Conservation (phyloP, 2,329 filamentous ascomycete species). For the Exophiala alcalophila region DNA sequence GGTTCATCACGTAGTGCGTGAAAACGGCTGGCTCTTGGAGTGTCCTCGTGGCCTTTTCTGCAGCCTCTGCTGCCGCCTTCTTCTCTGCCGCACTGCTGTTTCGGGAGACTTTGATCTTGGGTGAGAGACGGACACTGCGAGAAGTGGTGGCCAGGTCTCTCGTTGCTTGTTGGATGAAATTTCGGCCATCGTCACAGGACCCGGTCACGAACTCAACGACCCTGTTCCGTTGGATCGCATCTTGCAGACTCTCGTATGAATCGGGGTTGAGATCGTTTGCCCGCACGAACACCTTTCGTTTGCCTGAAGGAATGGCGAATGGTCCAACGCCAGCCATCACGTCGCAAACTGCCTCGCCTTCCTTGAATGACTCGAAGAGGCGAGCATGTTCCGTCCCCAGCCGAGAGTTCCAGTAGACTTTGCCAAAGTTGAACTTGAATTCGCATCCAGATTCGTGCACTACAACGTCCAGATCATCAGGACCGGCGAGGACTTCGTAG, state of each 20-base stretch:
- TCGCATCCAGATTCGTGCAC: conserved; percentile 76
- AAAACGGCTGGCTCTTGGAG: conserved; percentile 67
- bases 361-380: conserved; percentile 69
- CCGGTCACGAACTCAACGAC: conserved; percentile 70
- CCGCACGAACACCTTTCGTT: conserved; percentile 87
- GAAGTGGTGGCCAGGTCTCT: conserved; percentile 52
- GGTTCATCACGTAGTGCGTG: conserved; percentile 97
- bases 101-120: conserved; percentile 39
- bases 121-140: conserved; percentile 52
- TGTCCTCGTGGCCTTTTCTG: conserved; percentile 30
- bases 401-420: conserved; percentile 97
- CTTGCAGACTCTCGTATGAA: conserved; percentile 68
- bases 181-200: conserved; percentile 76
- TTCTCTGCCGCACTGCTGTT: conserved; percentile 34
- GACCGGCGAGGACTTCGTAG: conserved; percentile 84
- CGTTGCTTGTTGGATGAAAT: conserved; percentile 72
- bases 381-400: conserved; percentile 85
- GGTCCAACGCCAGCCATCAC: conserved; percentile 97
- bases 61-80: conserved; percentile 22
- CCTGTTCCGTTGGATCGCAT: conserved; percentile 75
- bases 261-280: conserved; percentile 97
- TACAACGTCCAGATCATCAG: conserved; percentile 78
- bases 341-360: conserved; percentile 88
- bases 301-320: conserved; percentile 88
- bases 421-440: conserved; percentile 92